phyloP scores from a whole-genome alignment of 306 rosid genomes.

The Mimosa bimucronata region DNA sequence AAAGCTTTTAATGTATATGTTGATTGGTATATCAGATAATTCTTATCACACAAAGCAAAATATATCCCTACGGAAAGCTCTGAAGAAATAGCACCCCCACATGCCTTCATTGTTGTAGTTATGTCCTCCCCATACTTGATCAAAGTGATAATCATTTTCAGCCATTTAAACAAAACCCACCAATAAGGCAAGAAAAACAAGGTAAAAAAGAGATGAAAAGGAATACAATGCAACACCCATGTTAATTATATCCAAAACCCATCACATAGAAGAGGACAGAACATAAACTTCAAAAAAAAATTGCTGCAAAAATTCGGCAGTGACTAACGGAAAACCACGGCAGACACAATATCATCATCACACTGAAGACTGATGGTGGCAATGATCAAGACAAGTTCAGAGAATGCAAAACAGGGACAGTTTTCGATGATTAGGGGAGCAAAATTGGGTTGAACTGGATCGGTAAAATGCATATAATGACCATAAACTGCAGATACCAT shows the following conservation, averaged over 20 bases:
- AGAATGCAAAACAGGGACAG: not conserved
- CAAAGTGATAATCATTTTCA: not conserved
- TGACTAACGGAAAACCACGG: not conserved
- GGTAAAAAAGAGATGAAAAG: not conserved
- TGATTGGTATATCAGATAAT: not conserved
- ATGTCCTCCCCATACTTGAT: not conserved
- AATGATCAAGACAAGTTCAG: not conserved
- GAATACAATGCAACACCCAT: not conserved
- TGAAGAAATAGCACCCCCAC: not conserved
- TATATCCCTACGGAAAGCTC: not conserved
- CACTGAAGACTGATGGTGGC: not conserved
- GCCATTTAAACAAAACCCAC: not conserved
- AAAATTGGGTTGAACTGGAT: not conserved
- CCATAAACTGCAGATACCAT: not conserved
- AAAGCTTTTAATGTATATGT: not conserved
- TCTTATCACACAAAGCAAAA: not conserved
- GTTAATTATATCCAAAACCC: not conserved
- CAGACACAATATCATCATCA: not conserved
- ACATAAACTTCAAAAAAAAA: not conserved
- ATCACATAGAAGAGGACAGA: not conserved
- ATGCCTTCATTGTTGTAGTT: not conserved
- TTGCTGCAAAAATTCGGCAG: not conserved
- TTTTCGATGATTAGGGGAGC: not conserved
- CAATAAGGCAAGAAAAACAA: not conserved
- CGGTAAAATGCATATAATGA: not conserved